phyloP scores from a whole-genome alignment of 2,329 filamentous ascomycete genomes.

The Colletotrichum tofieldiae region DNA sequence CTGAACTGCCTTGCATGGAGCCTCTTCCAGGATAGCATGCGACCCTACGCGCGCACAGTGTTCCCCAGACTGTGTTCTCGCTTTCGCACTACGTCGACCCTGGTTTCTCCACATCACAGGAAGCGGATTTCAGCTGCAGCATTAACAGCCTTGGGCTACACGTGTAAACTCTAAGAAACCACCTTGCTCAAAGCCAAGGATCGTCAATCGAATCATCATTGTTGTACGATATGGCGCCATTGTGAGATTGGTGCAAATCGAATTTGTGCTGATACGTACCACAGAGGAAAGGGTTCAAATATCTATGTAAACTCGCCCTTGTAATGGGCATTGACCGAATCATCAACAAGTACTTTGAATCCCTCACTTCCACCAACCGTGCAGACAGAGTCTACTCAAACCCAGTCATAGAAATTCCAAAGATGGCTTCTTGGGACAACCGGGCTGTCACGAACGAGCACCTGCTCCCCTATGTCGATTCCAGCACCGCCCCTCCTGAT shows the following conservation, averaged over 20 bases:
- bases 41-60: neutral
- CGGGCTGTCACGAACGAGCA: slow-evolving; percentile 20
- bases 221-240: neutral
- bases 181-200: neutral
- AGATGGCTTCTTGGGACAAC: slow-evolving; percentile 1
- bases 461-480: slow-evolving; percentile 25
- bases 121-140: neutral
- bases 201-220: neutral
- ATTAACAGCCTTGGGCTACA: neutral
- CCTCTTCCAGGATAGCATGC: neutral
- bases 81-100: neutral
- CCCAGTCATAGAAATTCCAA: neutral
- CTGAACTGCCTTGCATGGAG: neutral
- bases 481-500: slow-evolving; percentile 15
- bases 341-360: neutral
- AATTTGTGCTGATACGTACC: neutral
- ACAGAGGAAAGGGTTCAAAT: no score
- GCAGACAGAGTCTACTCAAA: neutral
- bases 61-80: neutral
- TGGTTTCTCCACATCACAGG: neutral
- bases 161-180: neutral
- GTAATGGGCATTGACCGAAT: no score
- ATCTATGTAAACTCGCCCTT: no score
- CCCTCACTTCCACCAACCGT: no score
- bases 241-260: neutral